phyloP scores from a whole-genome alignment of 805 yeast genomes.

The Myxozyma udenii region DNA sequence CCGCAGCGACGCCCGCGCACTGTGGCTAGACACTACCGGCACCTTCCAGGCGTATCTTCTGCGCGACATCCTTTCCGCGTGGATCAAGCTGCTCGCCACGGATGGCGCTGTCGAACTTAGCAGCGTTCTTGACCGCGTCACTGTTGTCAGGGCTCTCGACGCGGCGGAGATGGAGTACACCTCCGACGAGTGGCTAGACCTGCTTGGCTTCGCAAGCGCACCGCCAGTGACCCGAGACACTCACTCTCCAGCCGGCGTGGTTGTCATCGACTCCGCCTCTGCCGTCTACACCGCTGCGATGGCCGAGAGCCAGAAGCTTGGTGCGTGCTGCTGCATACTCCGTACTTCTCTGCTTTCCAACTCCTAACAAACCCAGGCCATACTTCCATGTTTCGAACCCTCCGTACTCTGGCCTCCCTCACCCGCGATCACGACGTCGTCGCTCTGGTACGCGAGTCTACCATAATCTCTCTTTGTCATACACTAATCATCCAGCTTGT shows the following conservation, averaged over 20 bases:
- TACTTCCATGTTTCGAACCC: conserved; percentile 1
- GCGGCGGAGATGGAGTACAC: conserved; percentile 11
- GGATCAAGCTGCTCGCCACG: not conserved
- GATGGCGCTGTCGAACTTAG: not conserved
- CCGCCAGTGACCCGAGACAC: no score
- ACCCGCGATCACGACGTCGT: not conserved
- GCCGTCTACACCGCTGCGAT: conserved; percentile 16
- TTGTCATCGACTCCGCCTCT: conserved; percentile 10
- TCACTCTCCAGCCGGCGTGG: no score
- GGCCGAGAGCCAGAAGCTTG: conserved; percentile 10
- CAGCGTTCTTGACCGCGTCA: conserved; percentile 9
- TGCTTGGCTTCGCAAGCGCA: not conserved
- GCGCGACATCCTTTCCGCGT: conserved; percentile 4
- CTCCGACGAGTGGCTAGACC: conserved; percentile 1
- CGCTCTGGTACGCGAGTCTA: conserved; percentile 3
- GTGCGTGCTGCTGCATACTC: not conserved
- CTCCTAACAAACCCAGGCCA: no score
- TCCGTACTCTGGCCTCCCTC: not conserved
- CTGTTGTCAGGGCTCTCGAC: conserved; percentile 20
- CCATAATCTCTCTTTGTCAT: not conserved
- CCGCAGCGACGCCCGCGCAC: not conserved
- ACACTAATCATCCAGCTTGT: conserved; percentile 4
- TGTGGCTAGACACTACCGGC: conserved; percentile 25
- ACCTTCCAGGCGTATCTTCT: conserved; percentile 17
- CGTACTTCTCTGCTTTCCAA: no score